Base-by-base conservation (phyloP, 202 grass and related monocot genomes). In the Carex arenaria region DNA sequence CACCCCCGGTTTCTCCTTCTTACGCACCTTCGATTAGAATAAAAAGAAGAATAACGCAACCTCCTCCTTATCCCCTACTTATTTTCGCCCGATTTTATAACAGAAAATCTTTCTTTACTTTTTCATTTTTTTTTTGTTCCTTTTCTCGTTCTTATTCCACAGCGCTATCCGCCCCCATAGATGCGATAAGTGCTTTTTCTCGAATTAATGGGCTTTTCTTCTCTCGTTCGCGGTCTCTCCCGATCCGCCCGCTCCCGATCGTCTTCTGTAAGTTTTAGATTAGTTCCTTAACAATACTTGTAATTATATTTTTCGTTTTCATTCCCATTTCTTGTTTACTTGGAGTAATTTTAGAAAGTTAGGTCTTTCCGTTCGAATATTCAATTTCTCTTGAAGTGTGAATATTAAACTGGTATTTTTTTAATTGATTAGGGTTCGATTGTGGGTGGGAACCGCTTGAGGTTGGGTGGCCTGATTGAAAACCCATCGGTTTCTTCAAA, bases 221-320 rank as follows among this genome's bases (percentile, higher is more conserved):
- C 88, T 78, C 81, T 97, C 79, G 82, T 83, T 57, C 92, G 92
- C 61, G 89, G 79, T 67, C 85, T 97, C 85, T 75, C 75, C 81
- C 90, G 93, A 85, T 98, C 92, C 85, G 87, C 77, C 1, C 87
- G 87, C 67, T 81, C 89, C 80, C 86, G 88, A 28, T 80, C 88
- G 45, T 82, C 82, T 79, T 84, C 81, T 70, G 92, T 94, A 76
- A 84, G 79, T 69, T 32, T 30, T 78, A 28, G 1, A 22, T 75
- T 74, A 54, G 71, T 74, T 54, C 23, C 19, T 70, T 9, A 1
- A 70, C 67, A 43, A 20, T 67, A 28, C 15, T 56, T 18, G 42
- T 36, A 56, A 36, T 20, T 11, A 12, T 32, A 8, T 13, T 10
- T 10, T 20, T 36, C 17, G 43, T 43, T 67, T 63, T 14, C 45